Evolutionary conservation across 2,329 filamentous ascomycete genomes (phyloP).

Genomic region (Pseudopyrenochaeta lycopersici): DNA sequence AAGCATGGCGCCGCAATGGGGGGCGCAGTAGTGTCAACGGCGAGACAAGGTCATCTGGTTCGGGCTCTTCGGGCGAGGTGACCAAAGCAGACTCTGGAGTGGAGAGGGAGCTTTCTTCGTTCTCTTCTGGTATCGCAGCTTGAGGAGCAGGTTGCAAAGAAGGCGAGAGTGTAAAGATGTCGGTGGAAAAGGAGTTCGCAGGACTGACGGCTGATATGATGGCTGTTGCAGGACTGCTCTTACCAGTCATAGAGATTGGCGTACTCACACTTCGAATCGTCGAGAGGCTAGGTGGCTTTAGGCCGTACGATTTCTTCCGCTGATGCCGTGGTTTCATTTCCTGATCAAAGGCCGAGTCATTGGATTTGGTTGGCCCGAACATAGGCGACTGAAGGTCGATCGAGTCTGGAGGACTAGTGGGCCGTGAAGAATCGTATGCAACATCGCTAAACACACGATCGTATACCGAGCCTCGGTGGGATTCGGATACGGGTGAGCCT

Average conservation of each 20-base stretch:
- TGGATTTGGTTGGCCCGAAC: slow-evolving; percentile 57
- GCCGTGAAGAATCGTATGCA: slow-evolving; percentile 72
- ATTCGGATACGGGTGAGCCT: slow-evolving; percentile 80
- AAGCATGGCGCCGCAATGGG: slow-evolving; percentile 71
- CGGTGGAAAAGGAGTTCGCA: slow-evolving; percentile 40
- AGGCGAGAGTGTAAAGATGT: slow-evolving; percentile 39
- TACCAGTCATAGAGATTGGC: slow-evolving; percentile 42
- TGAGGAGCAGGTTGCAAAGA: slow-evolving; percentile 31
- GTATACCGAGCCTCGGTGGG: slow-evolving; percentile 76
- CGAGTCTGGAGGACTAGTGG: slow-evolving; percentile 80
- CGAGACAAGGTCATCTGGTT: slow-evolving; percentile 42
- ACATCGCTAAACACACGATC: slow-evolving; percentile 72
- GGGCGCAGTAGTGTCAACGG: slow-evolving; percentile 46
- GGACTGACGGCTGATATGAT: slow-evolving; percentile 44
- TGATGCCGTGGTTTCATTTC: slow-evolving; percentile 21
- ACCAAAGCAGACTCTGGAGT: slow-evolving; percentile 23
- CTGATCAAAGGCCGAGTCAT: slow-evolving; percentile 29
- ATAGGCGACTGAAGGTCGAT: slow-evolving; percentile 67
- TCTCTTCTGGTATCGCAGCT: slow-evolving; percentile 48
- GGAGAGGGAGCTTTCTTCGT: slow-evolving; percentile 32
- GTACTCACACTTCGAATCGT: slow-evolving; percentile 44
- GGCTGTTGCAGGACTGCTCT: slow-evolving; percentile 45
- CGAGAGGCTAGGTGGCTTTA: slow-evolving; percentile 41
- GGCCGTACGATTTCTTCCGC: slow-evolving; percentile 33
- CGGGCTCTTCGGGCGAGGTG: slow-evolving; percentile 34